Evolutionary conservation across 2,329 filamentous ascomycete species (phyloP).

Genomic region (Cercospora citrullina): DNA sequence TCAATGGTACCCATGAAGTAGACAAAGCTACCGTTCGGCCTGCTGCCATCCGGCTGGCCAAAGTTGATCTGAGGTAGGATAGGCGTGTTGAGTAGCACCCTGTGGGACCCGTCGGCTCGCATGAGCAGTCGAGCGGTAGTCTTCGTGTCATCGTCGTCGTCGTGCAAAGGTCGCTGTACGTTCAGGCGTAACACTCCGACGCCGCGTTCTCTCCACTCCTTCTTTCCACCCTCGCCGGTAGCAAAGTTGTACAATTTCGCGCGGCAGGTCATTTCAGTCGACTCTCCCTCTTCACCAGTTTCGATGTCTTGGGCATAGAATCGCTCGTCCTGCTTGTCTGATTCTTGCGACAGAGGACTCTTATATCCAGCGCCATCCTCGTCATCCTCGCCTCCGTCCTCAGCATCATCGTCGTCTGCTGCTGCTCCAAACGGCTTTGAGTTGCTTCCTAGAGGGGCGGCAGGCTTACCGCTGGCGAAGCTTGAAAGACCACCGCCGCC

Average conservation of each 20-base stretch:
- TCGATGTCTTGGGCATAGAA: constrained; percentile 67
- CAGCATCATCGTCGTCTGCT: constrained; percentile 53
- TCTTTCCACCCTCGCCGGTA: constrained; percentile 48
- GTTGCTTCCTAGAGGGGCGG: constrained; percentile 53
- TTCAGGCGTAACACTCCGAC: constrained; percentile 84
- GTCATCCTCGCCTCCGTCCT: constrained; percentile 52
- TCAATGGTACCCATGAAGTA: constrained; percentile 62
- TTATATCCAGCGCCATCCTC: constrained; percentile 45
- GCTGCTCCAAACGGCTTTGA: constrained; percentile 76
- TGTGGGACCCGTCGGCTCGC: constrained; percentile 84
- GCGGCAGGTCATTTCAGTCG: constrained; percentile 70
- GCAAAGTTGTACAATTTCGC: constrained; percentile 84
- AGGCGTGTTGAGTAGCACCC: constrained; percentile 82
- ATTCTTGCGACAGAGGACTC: constrained; percentile 49
- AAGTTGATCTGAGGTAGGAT: constrained; percentile 78
- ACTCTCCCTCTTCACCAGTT: constrained; percentile 83
- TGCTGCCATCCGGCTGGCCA: constrained; percentile 61
- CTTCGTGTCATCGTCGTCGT: constrained; percentile 52
- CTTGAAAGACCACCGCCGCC: constrained; percentile 57
- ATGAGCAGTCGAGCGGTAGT: constrained; percentile 73
- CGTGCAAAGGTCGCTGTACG: constrained; percentile 55
- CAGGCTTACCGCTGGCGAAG: constrained; percentile 58
- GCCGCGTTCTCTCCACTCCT: constrained; percentile 87
- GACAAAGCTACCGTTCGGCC: constrained; percentile 69
- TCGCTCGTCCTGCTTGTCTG: constrained; percentile 63